phyloP scores from a whole-genome alignment of 2,329 filamentous ascomycete genomes.

The Neonectria magnoliae region DNA sequence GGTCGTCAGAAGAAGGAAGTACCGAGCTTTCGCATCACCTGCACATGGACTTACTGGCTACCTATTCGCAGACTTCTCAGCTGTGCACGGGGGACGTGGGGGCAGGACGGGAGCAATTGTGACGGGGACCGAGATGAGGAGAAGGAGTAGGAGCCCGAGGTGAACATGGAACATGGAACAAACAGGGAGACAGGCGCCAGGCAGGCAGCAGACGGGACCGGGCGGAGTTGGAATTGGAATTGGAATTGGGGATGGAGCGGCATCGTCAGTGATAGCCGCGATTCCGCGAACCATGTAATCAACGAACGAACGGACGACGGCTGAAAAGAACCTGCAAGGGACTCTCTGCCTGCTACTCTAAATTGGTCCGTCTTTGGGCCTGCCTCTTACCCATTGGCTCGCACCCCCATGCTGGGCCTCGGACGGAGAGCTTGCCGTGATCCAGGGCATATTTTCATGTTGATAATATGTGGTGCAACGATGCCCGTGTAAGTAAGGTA shows the following conservation, averaged over 20 bases:
- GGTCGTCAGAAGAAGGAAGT: neutral
- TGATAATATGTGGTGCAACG: neutral
- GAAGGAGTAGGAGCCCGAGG: neutral
- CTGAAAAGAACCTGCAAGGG: neutral
- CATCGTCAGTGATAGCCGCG: neutral
- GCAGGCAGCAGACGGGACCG: slow-evolving; percentile 1
- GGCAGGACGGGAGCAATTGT: slow-evolving; percentile 16
- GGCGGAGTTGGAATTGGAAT: neutral
- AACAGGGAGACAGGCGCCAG: slow-evolving; percentile 1
- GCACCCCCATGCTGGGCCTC: neutral
- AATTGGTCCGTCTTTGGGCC: neutral
- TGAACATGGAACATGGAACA: slow-evolving; percentile 3
- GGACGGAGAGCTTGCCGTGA: neutral
- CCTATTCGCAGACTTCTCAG: neutral
- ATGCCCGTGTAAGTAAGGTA: slow-evolving; percentile 12
- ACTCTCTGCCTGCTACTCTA: neutral
- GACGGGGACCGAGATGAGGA: slow-evolving; percentile 2
- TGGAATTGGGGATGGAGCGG: neutral
- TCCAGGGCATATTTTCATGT: neutral
- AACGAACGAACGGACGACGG: slow-evolving; percentile 10
- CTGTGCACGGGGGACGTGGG: slow-evolving; percentile 10
- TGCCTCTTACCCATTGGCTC: too few relatives aligned
- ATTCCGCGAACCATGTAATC: neutral
- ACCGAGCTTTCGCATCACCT: neutral
- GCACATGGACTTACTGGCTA: neutral